Evolutionary conservation across 352 stramenopile genomes (phyloP), one percentile per base, ranked within the genome.

Genomic region (Globisporangium spiculum): DNA sequence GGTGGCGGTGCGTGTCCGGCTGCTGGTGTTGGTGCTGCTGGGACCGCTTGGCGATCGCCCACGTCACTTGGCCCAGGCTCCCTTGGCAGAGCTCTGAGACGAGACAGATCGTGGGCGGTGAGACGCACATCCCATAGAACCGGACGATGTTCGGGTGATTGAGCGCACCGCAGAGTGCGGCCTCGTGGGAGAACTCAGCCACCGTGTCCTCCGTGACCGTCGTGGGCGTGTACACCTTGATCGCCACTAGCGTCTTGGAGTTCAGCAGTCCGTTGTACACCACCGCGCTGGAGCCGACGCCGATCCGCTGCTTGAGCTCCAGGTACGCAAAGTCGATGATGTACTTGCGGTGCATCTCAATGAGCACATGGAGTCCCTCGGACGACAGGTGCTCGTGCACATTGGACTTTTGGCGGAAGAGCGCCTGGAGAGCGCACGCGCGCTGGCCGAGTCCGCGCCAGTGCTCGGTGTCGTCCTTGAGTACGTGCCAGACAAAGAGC

Each of bases 81-180:
- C 86, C 86, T 44, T 84, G 76, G 63, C 89, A 95, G 4, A 93
- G 75, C 69, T 96, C 88, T 2, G 81, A 89, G 1, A 94, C 78
- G 9, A 92, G 63, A 24, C 77, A 89, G 60, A 94, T 92, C 10
- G 75, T 84, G 4, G 86, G 86, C 8, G 86, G 84, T n/a, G 80
- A 85, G 4, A 94, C 77, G 66, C 86, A 94, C 61, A 94, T 84
- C 3, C 80, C 80, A 32, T 78, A 70, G 62, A 89, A 34, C 30
- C 30, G 86, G 34, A 84, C 70, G 24, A 88, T 71, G 52, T 91
- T 92, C 18, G 76, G 79, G 60, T 93, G 86, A n/a, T 81, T 61
- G 18, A 68, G 48, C 18, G 63, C 63, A 2, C 63, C 63, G 32
- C 63, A 68, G 16, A 68, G 63, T 8, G 61, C 61, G 7, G 61